Evolutionary conservation across 805 yeast species (phyloP), one percentile per base, ranked within the genome.

Genomic region (Zygoascus ofunaensis): DNA sequence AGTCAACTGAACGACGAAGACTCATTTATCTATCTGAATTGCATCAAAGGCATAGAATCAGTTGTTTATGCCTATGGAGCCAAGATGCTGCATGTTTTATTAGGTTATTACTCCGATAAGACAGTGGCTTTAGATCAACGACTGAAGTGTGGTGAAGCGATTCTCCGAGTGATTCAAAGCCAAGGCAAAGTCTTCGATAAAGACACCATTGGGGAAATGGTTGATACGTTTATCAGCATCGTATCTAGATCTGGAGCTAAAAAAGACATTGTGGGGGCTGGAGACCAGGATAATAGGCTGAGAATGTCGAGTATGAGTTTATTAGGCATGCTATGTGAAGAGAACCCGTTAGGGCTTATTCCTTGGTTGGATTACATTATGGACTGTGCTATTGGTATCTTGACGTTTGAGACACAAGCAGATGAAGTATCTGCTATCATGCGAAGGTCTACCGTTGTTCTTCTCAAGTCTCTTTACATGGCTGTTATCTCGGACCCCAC

Each of bases 231-330:
- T 23, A 55, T 83, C 2, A 14, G 40, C 18, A 45, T 49, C 4
- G 51, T 52, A 17, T 43, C 56, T 19, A 41, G 58, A 20, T 18
- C 38, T 18, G 34, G 44, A 32, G 33, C 14, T 3, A 15, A n/a
- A 10, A n/a, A n/a, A n/a, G n/a, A n/a, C n/a, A n/a, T n/a, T n/a
- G n/a, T n/a, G n/a, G n/a, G n/a, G n/a, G 19, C 39, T 12, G 19
- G 33, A 17, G 41, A 40, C 12, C 43, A 43, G 1, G 95, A 87
- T 50, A 66, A 71, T 46, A 71, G 80, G 34, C 50, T 87, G 34
- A 69, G 97, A 52, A 80, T 87, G 82, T 89, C 97, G 1, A 76
- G 95, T 0, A 73, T 89, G 77, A 84, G 96, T 0, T 61, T 92
- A 12, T 59, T 90, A n/a, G 95, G 97, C 23, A 65, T 74, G 4